These are phyloP conservation scores for Cyberlindnera lachancei DNA, from an alignment of 805 yeast species.

Conservation along the genomic window DNA sequence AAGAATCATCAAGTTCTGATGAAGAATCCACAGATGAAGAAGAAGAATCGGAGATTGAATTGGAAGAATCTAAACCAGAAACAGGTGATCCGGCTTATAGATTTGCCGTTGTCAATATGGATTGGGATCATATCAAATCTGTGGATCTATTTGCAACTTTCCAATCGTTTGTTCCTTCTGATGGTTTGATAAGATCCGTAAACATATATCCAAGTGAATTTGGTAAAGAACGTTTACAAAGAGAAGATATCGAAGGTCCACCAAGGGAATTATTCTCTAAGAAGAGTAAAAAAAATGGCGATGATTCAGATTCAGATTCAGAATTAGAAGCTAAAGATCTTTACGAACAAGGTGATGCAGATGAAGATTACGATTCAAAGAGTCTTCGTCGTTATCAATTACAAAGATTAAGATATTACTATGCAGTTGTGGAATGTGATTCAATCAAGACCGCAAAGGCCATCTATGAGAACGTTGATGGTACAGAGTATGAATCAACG, in stretches of 20 bases:
- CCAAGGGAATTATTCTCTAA: slow-evolving; percentile 71
- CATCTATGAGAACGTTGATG: slow-evolving; percentile 85
- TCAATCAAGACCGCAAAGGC: slow-evolving; percentile 58
- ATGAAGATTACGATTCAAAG: slow-evolving; percentile 75
- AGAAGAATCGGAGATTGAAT: slow-evolving; percentile 44
- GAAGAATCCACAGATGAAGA: slow-evolving; percentile 33
- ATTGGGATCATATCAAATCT: slow-evolving; percentile 93
- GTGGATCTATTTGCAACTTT: slow-evolving; percentile 86
- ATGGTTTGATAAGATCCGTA: slow-evolving; percentile 62
- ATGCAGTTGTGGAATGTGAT: slow-evolving; percentile 86
- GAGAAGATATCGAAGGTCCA: slow-evolving; percentile 89
- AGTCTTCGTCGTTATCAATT: slow-evolving; percentile 85
- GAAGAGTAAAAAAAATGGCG: slow-evolving; percentile 30
- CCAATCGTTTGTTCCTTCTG: slow-evolving; percentile 72
- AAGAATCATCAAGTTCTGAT: slow-evolving; percentile 31
- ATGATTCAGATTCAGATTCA: slow-evolving; percentile 41
- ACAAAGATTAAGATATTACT: slow-evolving; percentile 86
- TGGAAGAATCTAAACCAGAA: slow-evolving; percentile 58
- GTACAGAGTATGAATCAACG: slow-evolving; percentile 91
- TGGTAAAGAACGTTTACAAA: slow-evolving; percentile 86
- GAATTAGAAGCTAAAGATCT: slow-evolving; percentile 63
- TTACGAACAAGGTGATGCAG: slow-evolving; percentile 76
- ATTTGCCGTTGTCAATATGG: slow-evolving; percentile 91
- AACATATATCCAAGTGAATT: slow-evolving; percentile 81
- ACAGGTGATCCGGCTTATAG: slow-evolving; percentile 78